Conservation (phyloP, 305 asterid genomes). For the Solanum hybrid region DNA sequence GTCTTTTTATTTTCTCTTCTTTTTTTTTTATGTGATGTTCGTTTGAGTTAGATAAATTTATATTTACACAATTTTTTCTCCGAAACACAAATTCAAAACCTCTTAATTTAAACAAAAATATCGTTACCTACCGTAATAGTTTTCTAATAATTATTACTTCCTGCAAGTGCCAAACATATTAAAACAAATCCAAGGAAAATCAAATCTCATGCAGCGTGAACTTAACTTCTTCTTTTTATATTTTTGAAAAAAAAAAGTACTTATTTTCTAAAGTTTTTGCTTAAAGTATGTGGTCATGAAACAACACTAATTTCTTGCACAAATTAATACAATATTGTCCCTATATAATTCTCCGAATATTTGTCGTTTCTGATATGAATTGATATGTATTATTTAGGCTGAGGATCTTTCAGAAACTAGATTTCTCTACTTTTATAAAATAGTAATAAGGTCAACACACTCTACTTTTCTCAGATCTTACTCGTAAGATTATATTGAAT, state of each 20-base stretch:
- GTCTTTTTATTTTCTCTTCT: not conserved
- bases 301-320: not conserved
- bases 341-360: not conserved
- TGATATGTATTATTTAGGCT: not conserved
- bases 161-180: not conserved
- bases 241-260: not conserved
- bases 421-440: not conserved
- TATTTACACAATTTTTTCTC: not conserved
- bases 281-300: not conserved
- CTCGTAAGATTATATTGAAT: not conserved
- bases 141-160: not conserved
- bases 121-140: not conserved
- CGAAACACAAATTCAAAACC: not conserved
- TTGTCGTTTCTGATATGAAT: not conserved
- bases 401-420: rapidly evolving
- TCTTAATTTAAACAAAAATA: not conserved
- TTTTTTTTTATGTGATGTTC: not conserved
- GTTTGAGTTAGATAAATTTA: not conserved
- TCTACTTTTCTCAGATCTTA: not conserved
- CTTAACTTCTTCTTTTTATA: not conserved
- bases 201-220: not conserved
- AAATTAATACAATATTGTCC: not conserved
- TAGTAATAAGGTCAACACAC: not conserved
- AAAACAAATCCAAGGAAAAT: not conserved
- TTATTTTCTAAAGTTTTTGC: not conserved